Evolutionary conservation across 1,284 basidiomycete genomes (phyloP), one percentile per base, ranked within the genome.

Genomic region (Anthracocystis walkeri): DNA sequence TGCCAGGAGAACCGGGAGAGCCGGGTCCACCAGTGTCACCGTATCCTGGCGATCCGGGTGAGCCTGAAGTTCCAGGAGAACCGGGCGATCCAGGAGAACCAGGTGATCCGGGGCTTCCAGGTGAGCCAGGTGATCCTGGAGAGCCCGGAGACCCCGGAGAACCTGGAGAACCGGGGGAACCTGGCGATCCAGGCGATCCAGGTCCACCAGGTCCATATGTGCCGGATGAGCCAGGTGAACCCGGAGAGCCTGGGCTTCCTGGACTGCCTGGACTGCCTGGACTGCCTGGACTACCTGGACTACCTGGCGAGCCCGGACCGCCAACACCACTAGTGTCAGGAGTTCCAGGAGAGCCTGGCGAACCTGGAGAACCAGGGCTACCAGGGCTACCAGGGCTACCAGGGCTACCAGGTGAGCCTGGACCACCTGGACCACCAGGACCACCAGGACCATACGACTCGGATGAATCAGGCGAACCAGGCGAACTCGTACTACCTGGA

Each of bases 21-120:
- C 49, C 38, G 25, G 38, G 42, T 20, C 38, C 58, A 11, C 53
- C 67, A 25, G 51, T 49, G 11, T 42, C 25, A 14, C 45, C 45
- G 4, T n/a, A n/a, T 29, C 45, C 45, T 29, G 23, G 23, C 4
- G 21, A 23, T 23, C 45, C 45, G 8, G 11, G 20, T 16, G 46
- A 52, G 21, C 52, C 67, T 12, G 41, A 14, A 29, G 23, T 20
- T 14, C 58, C 58, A 7, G 49, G 20, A 44, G 23, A 21, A 2
- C 51, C 58, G 21, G 58, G 51, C 29, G 33, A 10, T 11, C 38
- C 31, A 3, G 46, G 46, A n/a, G 27, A n/a, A 5, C 27, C 46
- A 8, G 46, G 27, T 10, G 6, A 2, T 1, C 46, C 46, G 2
- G 46, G 46, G 16, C 18, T 20, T 4, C 27, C 46, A 29, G 48